Base-by-base conservation (phyloP, 768 basidiomycete genomes). In the Trichaptum fuscoviolaceum region DNA sequence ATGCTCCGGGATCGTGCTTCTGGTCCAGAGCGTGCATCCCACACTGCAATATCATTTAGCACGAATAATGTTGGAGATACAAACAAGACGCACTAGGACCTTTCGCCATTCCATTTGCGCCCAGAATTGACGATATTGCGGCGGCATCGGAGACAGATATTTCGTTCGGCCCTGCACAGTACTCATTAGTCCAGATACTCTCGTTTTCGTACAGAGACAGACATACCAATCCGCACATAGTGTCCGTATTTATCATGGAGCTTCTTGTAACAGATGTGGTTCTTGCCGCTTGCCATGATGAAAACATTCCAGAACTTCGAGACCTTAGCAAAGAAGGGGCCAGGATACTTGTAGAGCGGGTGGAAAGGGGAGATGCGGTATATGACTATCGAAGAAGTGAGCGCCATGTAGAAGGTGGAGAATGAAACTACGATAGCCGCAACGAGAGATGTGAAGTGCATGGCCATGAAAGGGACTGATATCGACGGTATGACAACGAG, bases 201-300 rank as follows among this genome's bases (percentile, higher is more conserved):
- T 58, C 69, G 30, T 30, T 30, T 30, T 58, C 69, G 30, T 30
- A 3, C 8, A 30, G 30, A 58, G 57, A 58, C 2, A 2, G 57
- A n/a, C 57, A n/a, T 63, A 85, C 87, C 87, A 57, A 85, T 80
- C 69, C 87, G 77, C 35, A 88, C 85, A 23, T 84, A 77, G 62
- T 84, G 80, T 1, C 87, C 88, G 64, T 86, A 88, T 59, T 76
- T 77, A 57, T 80, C 75, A 69, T 88, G 87, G n/a, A 87, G 71
- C 23, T 73, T 68, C 23, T 76, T 71, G 68, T 82, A 81, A 67
- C 80, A 79, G 1, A 77, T 71, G 68, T 86, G 82, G 61, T 84
- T 83, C 66, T 79, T 79, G 9, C 84, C 85, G 0, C 67, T 67
- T 17, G 72, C 68, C 20, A 77, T 76, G 7, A 80, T 65, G 64